Evolutionary conservation across 2,329 filamentous ascomycete genomes (phyloP), one percentile per base, ranked within the genome.

Genomic region (Aureobasidium sp.): DNA sequence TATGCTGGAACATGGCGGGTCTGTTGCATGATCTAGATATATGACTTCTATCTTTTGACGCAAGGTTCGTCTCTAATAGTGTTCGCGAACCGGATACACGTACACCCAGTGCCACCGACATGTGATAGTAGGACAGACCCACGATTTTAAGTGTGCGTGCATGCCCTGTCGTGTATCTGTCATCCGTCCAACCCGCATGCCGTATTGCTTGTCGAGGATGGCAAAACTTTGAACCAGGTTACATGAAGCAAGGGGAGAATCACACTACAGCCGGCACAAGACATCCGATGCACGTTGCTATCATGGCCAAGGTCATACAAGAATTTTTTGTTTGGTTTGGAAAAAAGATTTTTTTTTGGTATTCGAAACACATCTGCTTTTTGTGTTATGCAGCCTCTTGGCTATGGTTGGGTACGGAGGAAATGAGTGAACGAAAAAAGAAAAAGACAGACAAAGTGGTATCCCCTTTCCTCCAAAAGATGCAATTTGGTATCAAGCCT

Each of bases 361-460:
- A 58, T 58, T 29, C 20, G 42, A 58, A 57, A 48, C 55, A 58
- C 55, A 48, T 58, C 53, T 45, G 53, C 53, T 45, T 57, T 57
- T 57, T 57, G 53, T 57, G 53, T 57, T 52, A 25, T 55, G 20
- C 6, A 37, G 53, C 53, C 39, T 15, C 12, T 44, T 34, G 15
- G 51, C 51, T 20, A 20, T 42, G 34, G 17, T 12, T 41, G 36
- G 53, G 53, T 45, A 56, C 45, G 53, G 39, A 56, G 37, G 36
- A 55, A 41, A 55, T 29, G 25, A 42, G 39, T 45, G 37, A 56
- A 34, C 34, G 29, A 56, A 20, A 34, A 44, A 44, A 44, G 41
- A 45, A 25, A 45, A 56, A 45, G 25, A 22, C 9, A 34, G 22
- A 44, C 37, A 56, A 56, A 44, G 39, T 45, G 53, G 53, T 56